Evolutionary conservation across 2,329 filamentous ascomycete genomes (phyloP).

Genomic region (Hymenoscyphus albidus): DNA sequence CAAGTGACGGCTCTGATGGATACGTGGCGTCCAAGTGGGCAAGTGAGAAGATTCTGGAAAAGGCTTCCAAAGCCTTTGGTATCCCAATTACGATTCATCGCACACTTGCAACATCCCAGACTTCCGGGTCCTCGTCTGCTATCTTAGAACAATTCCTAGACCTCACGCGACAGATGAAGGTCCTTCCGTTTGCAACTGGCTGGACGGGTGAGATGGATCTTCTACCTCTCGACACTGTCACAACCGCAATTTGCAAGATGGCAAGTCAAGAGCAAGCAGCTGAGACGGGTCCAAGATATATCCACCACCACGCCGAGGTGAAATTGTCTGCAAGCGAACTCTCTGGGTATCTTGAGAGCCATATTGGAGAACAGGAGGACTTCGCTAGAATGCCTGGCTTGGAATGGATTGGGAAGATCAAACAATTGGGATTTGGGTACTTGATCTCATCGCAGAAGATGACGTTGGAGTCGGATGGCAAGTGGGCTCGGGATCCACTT

Average conservation of each 20-base stretch:
- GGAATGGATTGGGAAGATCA: constrained; percentile 8
- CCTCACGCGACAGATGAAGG: background rate
- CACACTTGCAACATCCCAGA: background rate
- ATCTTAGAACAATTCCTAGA: constrained; percentile 5
- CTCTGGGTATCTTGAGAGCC: background rate
- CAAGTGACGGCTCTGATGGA: constrained; percentile 32
- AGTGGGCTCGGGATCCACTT: background rate
- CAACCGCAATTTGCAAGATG: background rate
- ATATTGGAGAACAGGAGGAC: background rate
- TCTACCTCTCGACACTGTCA: background rate
- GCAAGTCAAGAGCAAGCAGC: background rate
- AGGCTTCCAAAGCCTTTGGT: constrained; percentile 13
- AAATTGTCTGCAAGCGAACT: background rate
- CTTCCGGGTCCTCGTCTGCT: background rate
- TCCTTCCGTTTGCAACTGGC: background rate
- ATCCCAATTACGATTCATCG: constrained; percentile 34
- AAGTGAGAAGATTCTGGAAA: constrained; percentile 35
- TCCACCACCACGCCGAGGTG: background rate
- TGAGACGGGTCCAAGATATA: background rate
- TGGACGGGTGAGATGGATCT: constrained; percentile 5
- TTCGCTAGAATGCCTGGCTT: constrained; percentile 2
- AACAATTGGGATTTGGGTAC: constrained; percentile 2
- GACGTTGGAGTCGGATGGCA: background rate
- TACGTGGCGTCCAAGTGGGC: constrained; percentile 37
- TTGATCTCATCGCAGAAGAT: constrained; percentile 9